A percentile compares a stretch with the other conserved stretches of the same genome.
Evolutionary conservation across 208 protist genomes (phyloP).

Genomic region (Vickermania spadyakhi): DNA sequence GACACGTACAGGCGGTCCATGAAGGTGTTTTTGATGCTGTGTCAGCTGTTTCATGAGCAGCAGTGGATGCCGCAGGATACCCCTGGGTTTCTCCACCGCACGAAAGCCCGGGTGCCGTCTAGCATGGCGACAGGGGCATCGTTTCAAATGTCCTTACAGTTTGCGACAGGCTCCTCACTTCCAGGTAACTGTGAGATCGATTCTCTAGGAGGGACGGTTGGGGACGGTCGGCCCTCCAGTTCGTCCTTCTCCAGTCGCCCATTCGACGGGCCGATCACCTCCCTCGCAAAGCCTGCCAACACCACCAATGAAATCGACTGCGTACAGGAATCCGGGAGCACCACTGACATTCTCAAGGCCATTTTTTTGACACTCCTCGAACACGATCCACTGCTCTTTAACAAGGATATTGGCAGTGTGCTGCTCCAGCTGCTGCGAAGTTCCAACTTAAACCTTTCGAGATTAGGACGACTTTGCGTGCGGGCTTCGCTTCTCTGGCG

Average conservation of each 20-base stretch:
- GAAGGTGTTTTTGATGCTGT: slow-evolving; percentile 43
- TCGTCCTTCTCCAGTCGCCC: background rate
- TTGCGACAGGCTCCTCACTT: background rate
- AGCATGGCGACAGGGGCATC: background rate
- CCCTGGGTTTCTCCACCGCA: background rate
- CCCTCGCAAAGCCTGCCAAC: background rate
- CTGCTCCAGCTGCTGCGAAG: slow-evolving; percentile 39
- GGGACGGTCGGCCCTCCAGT: background rate
- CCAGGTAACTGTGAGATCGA: too few relatives aligned
- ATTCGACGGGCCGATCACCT: background rate
- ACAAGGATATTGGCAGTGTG: slow-evolving; percentile 14
- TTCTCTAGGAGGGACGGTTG: too few relatives aligned
- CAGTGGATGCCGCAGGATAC: slow-evolving; percentile 26
- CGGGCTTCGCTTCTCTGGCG: slow-evolving; percentile 35
- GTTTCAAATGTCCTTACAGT: background rate
- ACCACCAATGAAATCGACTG: background rate
- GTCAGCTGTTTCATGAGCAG: slow-evolving; percentile 20
- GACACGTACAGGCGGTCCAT: slow-evolving; percentile 49
- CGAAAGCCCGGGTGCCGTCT: background rate
- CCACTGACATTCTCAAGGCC: background rate
- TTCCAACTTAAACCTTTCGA: slow-evolving; percentile 25
- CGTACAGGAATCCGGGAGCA: background rate
- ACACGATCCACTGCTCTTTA: slow-evolving; percentile 22
- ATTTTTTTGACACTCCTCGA: slow-evolving; percentile 22
- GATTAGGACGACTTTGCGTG: slow-evolving; percentile 50